These are phyloP conservation scores for Plasmodium vinckei DNA, from an alignment of 169 alveolate species.

Conservation along the genomic window DNA sequence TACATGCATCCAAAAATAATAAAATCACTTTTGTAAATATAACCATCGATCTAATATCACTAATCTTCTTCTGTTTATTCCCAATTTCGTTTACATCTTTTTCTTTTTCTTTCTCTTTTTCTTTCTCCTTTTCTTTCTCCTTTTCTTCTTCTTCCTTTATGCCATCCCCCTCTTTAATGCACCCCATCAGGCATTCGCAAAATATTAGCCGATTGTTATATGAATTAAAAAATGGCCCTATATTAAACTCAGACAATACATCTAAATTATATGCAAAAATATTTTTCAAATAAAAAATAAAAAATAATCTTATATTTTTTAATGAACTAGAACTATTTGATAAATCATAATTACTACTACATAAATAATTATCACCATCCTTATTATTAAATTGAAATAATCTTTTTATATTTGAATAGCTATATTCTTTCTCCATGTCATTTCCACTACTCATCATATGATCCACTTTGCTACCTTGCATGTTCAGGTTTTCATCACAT, in stretches of 20 bases:
- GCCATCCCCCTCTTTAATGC: slow-evolving; percentile 23
- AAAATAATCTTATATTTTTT: slow-evolving; percentile 60
- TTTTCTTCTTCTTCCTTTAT: no score
- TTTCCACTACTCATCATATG: not conserved
- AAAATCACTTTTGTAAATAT: slow-evolving; percentile 69
- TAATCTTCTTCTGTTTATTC: not conserved
- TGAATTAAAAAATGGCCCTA: slow-evolving; percentile 18
- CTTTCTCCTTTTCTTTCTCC: no score
- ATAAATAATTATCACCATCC: not conserved
- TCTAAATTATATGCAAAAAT: slow-evolving; percentile 35
- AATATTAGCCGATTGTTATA: slow-evolving; percentile 42
- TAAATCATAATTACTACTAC: not conserved
- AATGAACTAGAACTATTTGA: slow-evolving; percentile 16
- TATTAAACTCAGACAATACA: slow-evolving; percentile 31
- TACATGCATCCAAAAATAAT: slow-evolving; percentile 47
- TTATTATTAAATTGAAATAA: not conserved
- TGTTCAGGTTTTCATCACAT: not conserved
- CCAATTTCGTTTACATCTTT: no score
- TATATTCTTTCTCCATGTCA: not conserved
- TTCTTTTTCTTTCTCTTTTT: no score
- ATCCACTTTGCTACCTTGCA: not conserved
- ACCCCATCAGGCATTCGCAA: slow-evolving; percentile 62
- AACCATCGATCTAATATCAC: slow-evolving; percentile 10
- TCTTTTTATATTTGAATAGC: no score
- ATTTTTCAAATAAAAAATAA: slow-evolving; percentile 43